Evolutionary conservation across 1,139 yeast genomes (phyloP).

Genomic region (Protomyces gravidus): DNA sequence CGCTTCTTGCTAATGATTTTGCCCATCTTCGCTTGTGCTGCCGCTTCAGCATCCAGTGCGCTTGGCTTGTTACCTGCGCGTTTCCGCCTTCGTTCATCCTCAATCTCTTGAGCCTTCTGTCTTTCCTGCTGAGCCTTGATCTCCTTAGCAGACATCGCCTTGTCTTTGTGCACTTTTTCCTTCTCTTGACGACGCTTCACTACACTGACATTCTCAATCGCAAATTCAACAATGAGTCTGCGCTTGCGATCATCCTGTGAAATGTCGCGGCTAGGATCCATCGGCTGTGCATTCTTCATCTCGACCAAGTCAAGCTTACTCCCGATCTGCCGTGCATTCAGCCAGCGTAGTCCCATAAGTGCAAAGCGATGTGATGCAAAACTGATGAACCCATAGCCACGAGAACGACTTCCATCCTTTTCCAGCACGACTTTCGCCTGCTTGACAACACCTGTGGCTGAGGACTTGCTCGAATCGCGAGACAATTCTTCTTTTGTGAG

Average conservation of each 20-base stretch:
- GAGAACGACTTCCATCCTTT: slow-evolving; percentile 75
- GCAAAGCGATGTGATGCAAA: slow-evolving; percentile 90
- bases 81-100: slow-evolving; percentile 38
- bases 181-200: slow-evolving; percentile 82
- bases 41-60: slow-evolving; percentile 20
- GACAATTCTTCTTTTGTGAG: slow-evolving; percentile 81
- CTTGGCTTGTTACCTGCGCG: slow-evolving; percentile 30
- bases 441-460: slow-evolving; percentile 79
- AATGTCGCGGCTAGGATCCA: slow-evolving; percentile 36
- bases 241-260: slow-evolving; percentile 48
- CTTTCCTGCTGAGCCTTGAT: slow-evolving; percentile 3
- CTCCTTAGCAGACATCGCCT: slow-evolving; percentile 33
- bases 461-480: slow-evolving; percentile 53
- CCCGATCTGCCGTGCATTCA: slow-evolving; percentile 81
- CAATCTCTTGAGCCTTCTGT: slow-evolving; percentile 9
- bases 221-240: slow-evolving; percentile 87
- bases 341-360: slow-evolving; percentile 94
- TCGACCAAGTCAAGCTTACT: slow-evolving; percentile 53
- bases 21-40: slow-evolving; percentile 28
- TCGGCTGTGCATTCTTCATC: slow-evolving; percentile 61
- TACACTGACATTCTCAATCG: slow-evolving; percentile 90
- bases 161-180: slow-evolving; percentile 49
- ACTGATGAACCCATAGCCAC: slow-evolving; percentile 96
- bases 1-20: slow-evolving; percentile 29
- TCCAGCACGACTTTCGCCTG: slow-evolving; percentile 93